Evolutionary conservation across 805 yeast genomes (phyloP).

Genomic region (Ogataea methylovora): DNA sequence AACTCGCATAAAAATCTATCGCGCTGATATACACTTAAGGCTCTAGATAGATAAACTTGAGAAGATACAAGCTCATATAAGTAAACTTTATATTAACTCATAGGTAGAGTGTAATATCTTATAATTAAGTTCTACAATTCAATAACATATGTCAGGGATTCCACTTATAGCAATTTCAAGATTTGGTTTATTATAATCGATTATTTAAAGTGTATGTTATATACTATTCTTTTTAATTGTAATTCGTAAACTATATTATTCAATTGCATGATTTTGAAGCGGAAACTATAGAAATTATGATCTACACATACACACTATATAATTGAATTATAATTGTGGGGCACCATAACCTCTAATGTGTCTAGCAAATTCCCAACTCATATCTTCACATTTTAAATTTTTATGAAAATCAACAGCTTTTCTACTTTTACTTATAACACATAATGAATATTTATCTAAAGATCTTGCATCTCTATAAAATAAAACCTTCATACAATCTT

Average conservation of each 20-base stretch:
- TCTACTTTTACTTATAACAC: slow-evolving; percentile 59
- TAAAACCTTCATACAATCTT: slow-evolving; percentile 87
- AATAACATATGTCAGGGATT: too few species aligned
- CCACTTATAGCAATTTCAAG: too few species aligned
- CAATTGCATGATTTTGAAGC: neutral
- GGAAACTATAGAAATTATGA: too few species aligned
- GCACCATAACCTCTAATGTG: slow-evolving; percentile 83
- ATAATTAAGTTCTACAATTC: too few species aligned
- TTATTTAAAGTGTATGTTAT: too few species aligned
- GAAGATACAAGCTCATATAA: too few species aligned
- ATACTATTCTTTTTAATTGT: neutral
- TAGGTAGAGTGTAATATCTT: too few species aligned
- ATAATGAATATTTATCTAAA: slow-evolving; percentile 74
- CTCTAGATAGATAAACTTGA: too few species aligned
- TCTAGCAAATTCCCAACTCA: slow-evolving; percentile 87
- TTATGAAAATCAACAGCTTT: slow-evolving; percentile 51
- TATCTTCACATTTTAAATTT: slow-evolving; percentile 58
- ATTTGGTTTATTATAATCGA: too few species aligned
- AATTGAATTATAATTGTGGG: slow-evolving; percentile 18
- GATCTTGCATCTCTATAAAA: slow-evolving; percentile 97
- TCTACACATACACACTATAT: neutral
- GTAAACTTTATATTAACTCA: too few species aligned
- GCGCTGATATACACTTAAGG: too few species aligned
- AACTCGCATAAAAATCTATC: too few species aligned
- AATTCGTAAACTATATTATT: neutral